Conservation (phyloP, 371 early-diverging fungal genomes). For the Mucor sp. region DNA sequence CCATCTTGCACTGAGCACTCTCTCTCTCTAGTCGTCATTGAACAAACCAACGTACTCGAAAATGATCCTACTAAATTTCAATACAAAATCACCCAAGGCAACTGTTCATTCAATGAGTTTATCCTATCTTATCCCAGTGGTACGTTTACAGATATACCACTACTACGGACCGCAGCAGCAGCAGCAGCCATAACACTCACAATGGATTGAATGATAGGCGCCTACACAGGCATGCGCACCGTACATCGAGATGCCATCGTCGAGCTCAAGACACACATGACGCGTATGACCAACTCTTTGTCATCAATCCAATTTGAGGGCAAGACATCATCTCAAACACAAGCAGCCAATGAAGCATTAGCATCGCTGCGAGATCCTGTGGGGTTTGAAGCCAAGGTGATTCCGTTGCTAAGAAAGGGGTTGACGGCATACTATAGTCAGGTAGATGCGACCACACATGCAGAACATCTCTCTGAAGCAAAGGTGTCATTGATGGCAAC, state of each 20-base stretch:
- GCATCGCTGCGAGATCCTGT: constrained; percentile 32
- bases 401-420: constrained; percentile 47
- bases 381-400: constrained; percentile 32
- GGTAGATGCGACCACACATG: constrained; percentile 19
- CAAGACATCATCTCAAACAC: constrained; percentile 24
- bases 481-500: constrained; percentile 43
- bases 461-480: constrained; percentile 28
- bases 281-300: constrained; percentile 52
- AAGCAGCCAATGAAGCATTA: constrained; percentile 24
- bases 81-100: constrained; percentile 19
- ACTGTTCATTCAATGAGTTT: constrained; percentile 32
- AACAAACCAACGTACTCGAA: constrained; percentile 29
- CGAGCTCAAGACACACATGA: constrained; percentile 51
- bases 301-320: constrained; percentile 38
- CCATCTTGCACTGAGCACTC: too few relatives aligned
- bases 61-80: constrained; percentile 8
- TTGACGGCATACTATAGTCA: constrained; percentile 43
- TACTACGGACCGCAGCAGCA: too few relatives aligned
- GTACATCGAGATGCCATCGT: constrained; percentile 43
- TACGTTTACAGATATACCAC: constrained; percentile 8
- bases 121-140: constrained; percentile 44
- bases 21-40: constrained; percentile 29
- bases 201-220: too few relatives aligned
- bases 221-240: constrained; percentile 60
- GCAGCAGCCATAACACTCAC: not conserved